Conservation (phyloP, 805 yeast species). For the Saccharomyces mikatae region DNA sequence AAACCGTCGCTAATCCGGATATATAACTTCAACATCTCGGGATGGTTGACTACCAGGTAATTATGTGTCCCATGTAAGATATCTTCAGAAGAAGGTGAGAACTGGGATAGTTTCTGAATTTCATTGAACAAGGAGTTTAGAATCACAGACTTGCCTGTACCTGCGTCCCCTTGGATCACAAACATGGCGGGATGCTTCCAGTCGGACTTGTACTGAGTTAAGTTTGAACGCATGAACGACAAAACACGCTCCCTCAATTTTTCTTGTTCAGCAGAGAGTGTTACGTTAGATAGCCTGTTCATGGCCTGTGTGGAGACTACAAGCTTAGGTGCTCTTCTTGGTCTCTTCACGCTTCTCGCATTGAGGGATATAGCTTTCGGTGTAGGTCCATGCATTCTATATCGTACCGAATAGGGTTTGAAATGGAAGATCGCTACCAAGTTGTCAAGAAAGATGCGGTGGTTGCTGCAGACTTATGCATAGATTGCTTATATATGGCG, state of each 20-base stretch:
- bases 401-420: background rate
- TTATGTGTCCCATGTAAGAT: conserved; percentile 29
- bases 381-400: background rate
- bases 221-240: conserved; percentile 23
- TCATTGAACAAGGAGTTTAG: conserved; percentile 38
- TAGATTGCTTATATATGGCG: background rate
- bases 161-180: conserved; percentile 42
- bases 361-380: background rate
- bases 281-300: conserved; percentile 32
- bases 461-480: background rate
- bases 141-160: conserved; percentile 41
- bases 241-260: conserved; percentile 26
- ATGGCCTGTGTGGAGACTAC: conserved; percentile 24
- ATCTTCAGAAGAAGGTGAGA: conserved; percentile 6
- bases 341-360: background rate
- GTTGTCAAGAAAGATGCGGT: background rate
- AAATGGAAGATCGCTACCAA: no score
- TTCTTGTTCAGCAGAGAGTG: conserved; percentile 34
- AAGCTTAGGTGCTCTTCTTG: background rate
- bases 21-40: conserved; percentile 41
- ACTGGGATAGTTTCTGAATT: conserved; percentile 29
- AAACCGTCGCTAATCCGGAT: conserved; percentile 33
- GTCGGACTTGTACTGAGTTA: conserved; percentile 10
- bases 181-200: conserved; percentile 30
- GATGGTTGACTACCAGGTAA: conserved; percentile 39